Base-by-base conservation (phyloP, 192 early-diverging fungal genomes). In the Nowakowskiella sp. region DNA sequence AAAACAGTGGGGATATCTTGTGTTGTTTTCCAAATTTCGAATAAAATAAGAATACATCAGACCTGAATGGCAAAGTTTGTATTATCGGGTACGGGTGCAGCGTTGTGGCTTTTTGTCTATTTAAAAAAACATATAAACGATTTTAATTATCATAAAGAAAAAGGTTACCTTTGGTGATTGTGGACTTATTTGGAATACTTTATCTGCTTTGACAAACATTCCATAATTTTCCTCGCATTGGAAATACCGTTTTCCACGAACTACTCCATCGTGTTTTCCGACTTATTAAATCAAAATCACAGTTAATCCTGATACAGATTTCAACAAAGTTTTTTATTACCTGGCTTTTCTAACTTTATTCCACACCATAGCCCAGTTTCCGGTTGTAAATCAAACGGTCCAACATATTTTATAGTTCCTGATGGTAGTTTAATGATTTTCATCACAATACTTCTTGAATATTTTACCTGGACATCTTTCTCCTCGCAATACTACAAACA, bases 191-290 rank as follows among this genome's bases (percentile, higher is more conserved):
- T 55, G 62, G 28, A 64, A 60, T 32, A 66, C 51, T 31, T 73
- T 73, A 3, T 73, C 63, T 6, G 45, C 23, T 22, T 66, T 65
- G 5, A 73, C 71, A 55, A 73, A 73, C 21, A 73, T 29, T 6
- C 71, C 71, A 45, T 68, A 63, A 44, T 57, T 55, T 26, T 64
- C 61, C 31, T 65, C 63, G 47, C 66, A 68, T 6, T 22, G 55
- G 45, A 73, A 73, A 51, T 73, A 73, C 27, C 67, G 48, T 31
- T 66, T 61, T 10, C 66, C 62, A 23, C 49, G 54, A 6, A 73
- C 63, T n/a, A 69, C 46, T 19, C 71, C 71, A 39, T 73, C 64
- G 36, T 73, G 71, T 50, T 69, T 73, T 16, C 71, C 71, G n/a
- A 73, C 66, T 68, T 9, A 27, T 13, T 13, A 13, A 39, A 13